Base-by-base conservation (phyloP, 257 asterid genomes). In the Lantana camara region DNA sequence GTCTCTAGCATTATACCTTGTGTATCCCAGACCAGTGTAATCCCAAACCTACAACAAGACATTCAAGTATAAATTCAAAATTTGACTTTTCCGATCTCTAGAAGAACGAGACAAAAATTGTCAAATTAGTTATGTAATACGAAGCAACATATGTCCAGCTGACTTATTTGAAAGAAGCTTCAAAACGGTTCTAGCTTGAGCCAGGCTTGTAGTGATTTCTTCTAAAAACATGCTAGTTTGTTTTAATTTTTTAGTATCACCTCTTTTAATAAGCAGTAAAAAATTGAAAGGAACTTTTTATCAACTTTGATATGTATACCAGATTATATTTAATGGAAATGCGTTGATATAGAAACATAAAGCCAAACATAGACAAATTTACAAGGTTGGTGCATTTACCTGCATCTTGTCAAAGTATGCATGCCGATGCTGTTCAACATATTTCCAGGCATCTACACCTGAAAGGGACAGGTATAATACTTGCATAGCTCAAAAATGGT, bases 331-430 rank as follows among this genome's bases (percentile, higher is more conserved):
- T n/a, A n/a, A n/a, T n/a, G n/a, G n/a, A n/a, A n/a, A n/a, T n/a
- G n/a, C n/a, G n/a, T n/a, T n/a, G n/a, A n/a, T n/a, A n/a, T n/a
- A n/a, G n/a, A n/a, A n/a, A n/a, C n/a, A n/a, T n/a, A n/a, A n/a
- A n/a, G 44, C 37, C 20, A 60, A 60, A 37, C 47, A 60, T 21
- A 51, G 23, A 40, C 46, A 35, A 53, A 15, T 7, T 27, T 50
- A 64, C 50, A 49, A 23, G 49, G 35, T 42, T 29, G 4, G 2
- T 24, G 52, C 8, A 57, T 67, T n/a, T 84, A 90, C 99, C 99
- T 94, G 99, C 99, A 94, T 94, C 79, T 77, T 88, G 66, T 90
- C 96, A 66, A 94, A 90, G 77, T 84, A 90, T 69, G 99, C 99
- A 83, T 90, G 95, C 29, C 96, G 88, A 71, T 88, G 86, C 75